A percentile compares a stretch with the other conserved stretches of the same genome.
Conservation (phyloP, 441 rosid genomes). For the Monsonia emarginata region DNA sequence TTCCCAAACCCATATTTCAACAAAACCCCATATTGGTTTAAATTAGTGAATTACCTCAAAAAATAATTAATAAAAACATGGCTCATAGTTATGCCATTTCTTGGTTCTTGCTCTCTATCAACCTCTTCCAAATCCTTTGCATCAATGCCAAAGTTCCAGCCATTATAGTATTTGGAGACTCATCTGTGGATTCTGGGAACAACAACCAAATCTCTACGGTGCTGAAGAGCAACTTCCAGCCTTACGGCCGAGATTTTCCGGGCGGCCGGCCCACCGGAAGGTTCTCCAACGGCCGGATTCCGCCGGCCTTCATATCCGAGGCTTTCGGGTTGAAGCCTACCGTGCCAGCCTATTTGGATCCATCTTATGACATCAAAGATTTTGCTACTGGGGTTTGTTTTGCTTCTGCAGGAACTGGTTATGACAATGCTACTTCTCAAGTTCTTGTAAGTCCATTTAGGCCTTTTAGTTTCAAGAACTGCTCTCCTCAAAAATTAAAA, state of each 20-base stretch:
- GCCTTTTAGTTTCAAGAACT: too few species aligned
- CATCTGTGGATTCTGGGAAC: slow-evolving; percentile 52
- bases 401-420: slow-evolving; percentile 62
- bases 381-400: slow-evolving; percentile 51
- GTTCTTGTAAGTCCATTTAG: slow-evolving; percentile 37
- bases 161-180: too few species aligned
- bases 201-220: slow-evolving; percentile 47
- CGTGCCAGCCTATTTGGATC: slow-evolving; percentile 53
- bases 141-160: slow-evolving; percentile 33
- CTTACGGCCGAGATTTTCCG: slow-evolving; percentile 44
- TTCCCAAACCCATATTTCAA: background rate
- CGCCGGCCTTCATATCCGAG: slow-evolving; percentile 45
- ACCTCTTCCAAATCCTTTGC: background rate
- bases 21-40: background rate
- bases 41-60: too few species aligned
- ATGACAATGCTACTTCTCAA: slow-evolving; percentile 42
- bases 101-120: background rate
- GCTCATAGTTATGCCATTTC: background rate
- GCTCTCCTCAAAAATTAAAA: too few species aligned
- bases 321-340: slow-evolving; percentile 41
- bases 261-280: slow-evolving; percentile 40
- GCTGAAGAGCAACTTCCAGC: slow-evolving; percentile 46
- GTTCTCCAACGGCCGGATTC: slow-evolving; percentile 49
- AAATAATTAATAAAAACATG: background rate
- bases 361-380: slow-evolving; percentile 32